phyloP scores from a whole-genome alignment of 768 basidiomycete genomes.

The Leccinum ochraceum region DNA sequence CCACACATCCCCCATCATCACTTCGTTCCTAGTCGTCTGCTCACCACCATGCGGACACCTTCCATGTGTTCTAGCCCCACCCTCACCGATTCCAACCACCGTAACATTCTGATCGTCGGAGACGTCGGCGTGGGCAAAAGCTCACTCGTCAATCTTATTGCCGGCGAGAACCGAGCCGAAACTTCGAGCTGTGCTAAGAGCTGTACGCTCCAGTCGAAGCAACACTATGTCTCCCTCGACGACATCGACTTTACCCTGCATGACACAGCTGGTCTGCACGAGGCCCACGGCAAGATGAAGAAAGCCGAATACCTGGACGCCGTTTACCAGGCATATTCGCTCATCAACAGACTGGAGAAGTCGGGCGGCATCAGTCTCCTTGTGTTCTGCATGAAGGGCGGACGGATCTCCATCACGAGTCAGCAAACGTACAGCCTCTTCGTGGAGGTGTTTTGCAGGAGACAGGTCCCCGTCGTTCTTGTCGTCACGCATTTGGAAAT shows the following conservation, averaged over 20 bases:
- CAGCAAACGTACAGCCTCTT: conserved; percentile 37
- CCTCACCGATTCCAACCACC: conserved; percentile 8
- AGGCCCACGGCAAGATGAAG: conserved; percentile 27
- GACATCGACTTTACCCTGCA: conserved; percentile 22
- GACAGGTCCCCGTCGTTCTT: conserved; percentile 33
- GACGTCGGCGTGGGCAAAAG: conserved; percentile 39
- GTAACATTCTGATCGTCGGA: conserved; percentile 30
- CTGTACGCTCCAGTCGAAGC: conserved; percentile 35
- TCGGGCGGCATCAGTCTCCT: conserved; percentile 31
- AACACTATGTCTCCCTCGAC: conserved; percentile 23
- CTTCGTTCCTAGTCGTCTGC: neutral
- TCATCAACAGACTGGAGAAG: conserved; percentile 35
- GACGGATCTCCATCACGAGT: conserved; percentile 25
- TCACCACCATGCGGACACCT: conserved; percentile 13
- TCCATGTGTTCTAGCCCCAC: conserved; percentile 18
- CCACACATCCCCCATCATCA: conserved; percentile 3
- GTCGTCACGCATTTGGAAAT: conserved; percentile 39
- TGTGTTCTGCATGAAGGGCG: conserved; percentile 33
- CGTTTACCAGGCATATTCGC: conserved; percentile 30
- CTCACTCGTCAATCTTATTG: conserved; percentile 43
- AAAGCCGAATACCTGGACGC: conserved; percentile 26
- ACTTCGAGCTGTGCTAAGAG: conserved; percentile 35
- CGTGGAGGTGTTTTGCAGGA: conserved; percentile 39
- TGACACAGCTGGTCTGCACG: conserved; percentile 32
- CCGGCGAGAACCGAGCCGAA: conserved; percentile 24